Evolutionary conservation across 73 alveolate genomes (phyloP), one percentile per base, ranked within the genome.

Genomic region (Uronychia binucleata): DNA sequence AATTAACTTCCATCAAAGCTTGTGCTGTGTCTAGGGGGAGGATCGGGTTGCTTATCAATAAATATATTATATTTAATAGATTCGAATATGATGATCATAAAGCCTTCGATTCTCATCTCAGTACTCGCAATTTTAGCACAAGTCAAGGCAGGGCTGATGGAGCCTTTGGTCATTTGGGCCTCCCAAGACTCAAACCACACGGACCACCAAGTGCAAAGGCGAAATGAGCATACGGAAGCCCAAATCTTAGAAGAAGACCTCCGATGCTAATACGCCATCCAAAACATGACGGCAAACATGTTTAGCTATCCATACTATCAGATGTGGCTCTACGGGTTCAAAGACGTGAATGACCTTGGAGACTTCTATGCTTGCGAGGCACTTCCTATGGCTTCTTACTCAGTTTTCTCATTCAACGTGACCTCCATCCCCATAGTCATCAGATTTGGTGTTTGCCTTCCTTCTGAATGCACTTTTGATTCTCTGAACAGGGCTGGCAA

Each of bases 361-460:
- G 32, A 79, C 59, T 58, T 30, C 25, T 25, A 79, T n/a, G 59
- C 0, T 1, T 79, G 86, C n/a, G 32, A 29, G 28, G 86, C 58
- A 35, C 5, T 79, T 26, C 32, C 34, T 35, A 57, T 59, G 11
- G 88, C 88, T 0, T 28, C 60, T 59, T 81, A 81, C 34, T 34
- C 74, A 8, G 74, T 59, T 28, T 27, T 81, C 27, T 28, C 57
- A 0, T 5, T 60, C 33, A 81, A 81, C 28, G 74, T 81, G 34
- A 59, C 88, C 35, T 13, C 31, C 13, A 13, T 81, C 28, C 88
- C 88, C 0, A 13, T 60, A 0, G 75, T 28, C 28, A 33, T 81
- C 75, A 58, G 88, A 58, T 81, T 81, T 26, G 88, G 88, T 1
- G 34, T 81, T 0, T 81, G 88, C 81, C 31, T 81, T 1, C 88